Conservation (phyloP, 2,329 filamentous ascomycete genomes). For the Xylariales sp. region DNA sequence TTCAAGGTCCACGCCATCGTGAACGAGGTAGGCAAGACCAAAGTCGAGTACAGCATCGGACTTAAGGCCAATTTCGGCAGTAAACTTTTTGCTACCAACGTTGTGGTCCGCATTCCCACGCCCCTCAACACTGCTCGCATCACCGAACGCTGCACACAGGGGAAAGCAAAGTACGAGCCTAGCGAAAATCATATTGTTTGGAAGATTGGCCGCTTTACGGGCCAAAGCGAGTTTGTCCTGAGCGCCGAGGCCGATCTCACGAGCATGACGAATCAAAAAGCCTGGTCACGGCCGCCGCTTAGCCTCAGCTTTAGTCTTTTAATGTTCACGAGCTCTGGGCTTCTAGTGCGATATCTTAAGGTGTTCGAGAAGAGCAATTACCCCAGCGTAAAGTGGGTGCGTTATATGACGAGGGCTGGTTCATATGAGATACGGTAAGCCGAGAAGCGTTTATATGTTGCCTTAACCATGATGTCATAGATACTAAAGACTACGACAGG, state of each 20-base stretch:
- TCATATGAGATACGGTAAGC: slow-evolving; percentile 93
- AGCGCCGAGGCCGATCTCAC: slow-evolving; percentile 93
- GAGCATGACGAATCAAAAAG: slow-evolving; percentile 97
- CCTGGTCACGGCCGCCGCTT: slow-evolving; percentile 93
- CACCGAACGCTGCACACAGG: slow-evolving; percentile 91
- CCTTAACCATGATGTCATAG: background rate
- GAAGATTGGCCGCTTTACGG: slow-evolving; percentile 98
- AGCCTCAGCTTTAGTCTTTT: slow-evolving; percentile 92
- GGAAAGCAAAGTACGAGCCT: slow-evolving; percentile 98
- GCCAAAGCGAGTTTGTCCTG: slow-evolving; percentile 95
- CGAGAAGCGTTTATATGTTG: background rate
- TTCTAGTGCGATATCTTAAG: slow-evolving; percentile 94
- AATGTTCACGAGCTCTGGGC: slow-evolving; percentile 97
- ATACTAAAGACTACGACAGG: slow-evolving; percentile 24
- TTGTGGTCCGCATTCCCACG: slow-evolving; percentile 92
- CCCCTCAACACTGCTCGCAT: slow-evolving; percentile 96
- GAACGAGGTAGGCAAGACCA: slow-evolving; percentile 95
- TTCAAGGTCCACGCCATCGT: slow-evolving; percentile 99
- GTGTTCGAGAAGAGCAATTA: slow-evolving; percentile 99
- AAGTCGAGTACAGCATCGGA: slow-evolving; percentile 98
- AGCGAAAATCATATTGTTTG: slow-evolving; percentile 98
- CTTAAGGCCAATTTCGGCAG: slow-evolving; percentile 96
- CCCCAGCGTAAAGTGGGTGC: slow-evolving; percentile 97
- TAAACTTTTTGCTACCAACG: slow-evolving; percentile 97
- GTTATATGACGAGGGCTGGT: slow-evolving; percentile 97